Conservation (phyloP, 225 moss, liverwort and hornwort genomes). For the Pleurozium schreberi region DNA sequence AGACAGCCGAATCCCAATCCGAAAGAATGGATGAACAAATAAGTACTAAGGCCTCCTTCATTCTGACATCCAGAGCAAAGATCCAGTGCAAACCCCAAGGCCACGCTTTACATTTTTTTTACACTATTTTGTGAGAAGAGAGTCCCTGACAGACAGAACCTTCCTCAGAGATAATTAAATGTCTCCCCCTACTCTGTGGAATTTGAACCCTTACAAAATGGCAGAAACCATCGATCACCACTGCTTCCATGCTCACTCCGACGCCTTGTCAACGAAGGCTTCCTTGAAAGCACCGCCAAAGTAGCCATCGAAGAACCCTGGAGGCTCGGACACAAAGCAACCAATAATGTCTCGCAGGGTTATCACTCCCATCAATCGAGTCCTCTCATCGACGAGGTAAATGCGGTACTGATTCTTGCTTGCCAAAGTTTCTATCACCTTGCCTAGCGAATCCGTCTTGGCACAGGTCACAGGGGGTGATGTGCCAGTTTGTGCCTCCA, state of each 20-base stretch:
- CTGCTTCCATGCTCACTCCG: neutral
- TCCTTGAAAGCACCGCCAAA: constrained; percentile 56
- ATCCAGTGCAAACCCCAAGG: neutral
- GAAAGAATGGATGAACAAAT: neutral
- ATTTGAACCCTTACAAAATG: neutral
- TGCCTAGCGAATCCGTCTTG: constrained; percentile 38
- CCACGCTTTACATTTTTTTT: constrained; percentile 1
- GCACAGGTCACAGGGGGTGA: constrained; percentile 59
- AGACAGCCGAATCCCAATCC: neutral
- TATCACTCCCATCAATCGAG: constrained; percentile 55
- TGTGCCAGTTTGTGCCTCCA: constrained; percentile 19
- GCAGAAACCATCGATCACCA: neutral
- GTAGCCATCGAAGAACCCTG: constrained; percentile 72
- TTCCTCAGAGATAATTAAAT: neutral
- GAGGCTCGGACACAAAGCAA: constrained; percentile 82
- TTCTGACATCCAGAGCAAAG: neutral
- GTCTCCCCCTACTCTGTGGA: neutral
- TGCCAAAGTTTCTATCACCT: constrained; percentile 57
- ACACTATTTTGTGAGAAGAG: neutral
- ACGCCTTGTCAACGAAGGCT: neutral
- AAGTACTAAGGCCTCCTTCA: neutral
- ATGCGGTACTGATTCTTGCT: constrained; percentile 59
- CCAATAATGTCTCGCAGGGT: constrained; percentile 86
- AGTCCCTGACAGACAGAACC: neutral
- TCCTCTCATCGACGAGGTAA: constrained; percentile 56